These are phyloP conservation scores for Gremmenia infestans DNA, from an alignment of 2,329 filamentous ascomycete species.

Conservation along the genomic window DNA sequence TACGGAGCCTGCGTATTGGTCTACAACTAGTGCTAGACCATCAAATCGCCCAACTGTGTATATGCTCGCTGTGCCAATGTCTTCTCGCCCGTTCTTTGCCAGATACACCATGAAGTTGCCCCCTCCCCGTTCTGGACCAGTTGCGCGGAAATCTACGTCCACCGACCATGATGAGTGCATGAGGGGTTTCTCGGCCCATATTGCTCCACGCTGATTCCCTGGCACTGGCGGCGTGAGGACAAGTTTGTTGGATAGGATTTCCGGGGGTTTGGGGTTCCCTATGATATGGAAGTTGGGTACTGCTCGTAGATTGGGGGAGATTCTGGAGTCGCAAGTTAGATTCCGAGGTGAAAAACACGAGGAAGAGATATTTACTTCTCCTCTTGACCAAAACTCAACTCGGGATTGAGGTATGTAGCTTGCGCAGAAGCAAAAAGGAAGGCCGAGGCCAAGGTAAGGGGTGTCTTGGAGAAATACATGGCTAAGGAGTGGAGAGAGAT, in stretches of 20 bases:
- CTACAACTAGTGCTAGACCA: conserved; percentile 81
- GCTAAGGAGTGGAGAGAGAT: background rate
- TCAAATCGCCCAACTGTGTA: conserved; percentile 85
- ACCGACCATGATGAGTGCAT: conserved; percentile 69
- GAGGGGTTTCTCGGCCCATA: conserved; percentile 69
- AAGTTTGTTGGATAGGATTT: conserved; percentile 79
- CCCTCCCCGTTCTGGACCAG: conserved; percentile 75
- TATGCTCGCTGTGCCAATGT: conserved; percentile 68
- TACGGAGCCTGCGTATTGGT: conserved; percentile 70
- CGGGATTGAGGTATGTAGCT: conserved; percentile 29
- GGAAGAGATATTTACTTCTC: conserved; percentile 24
- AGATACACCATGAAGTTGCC: conserved; percentile 97
- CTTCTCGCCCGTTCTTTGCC: conserved; percentile 59
- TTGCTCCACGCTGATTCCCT: conserved; percentile 75
- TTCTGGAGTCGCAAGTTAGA: conserved; percentile 19
- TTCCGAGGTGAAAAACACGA: background rate
- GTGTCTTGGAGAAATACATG: conserved; percentile 23
- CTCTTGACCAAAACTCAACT: conserved; percentile 42
- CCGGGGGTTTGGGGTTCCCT: conserved; percentile 47
- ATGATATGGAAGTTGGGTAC: conserved; percentile 29
- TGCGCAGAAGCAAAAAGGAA: conserved; percentile 27
- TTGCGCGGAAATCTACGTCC: conserved; percentile 83
- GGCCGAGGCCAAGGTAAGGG: conserved; percentile 20
- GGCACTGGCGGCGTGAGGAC: conserved; percentile 86
- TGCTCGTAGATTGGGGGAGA: conserved; percentile 28